Conservation (phyloP, 2,329 filamentous ascomycete species). For the Trichophyton simii region DNA sequence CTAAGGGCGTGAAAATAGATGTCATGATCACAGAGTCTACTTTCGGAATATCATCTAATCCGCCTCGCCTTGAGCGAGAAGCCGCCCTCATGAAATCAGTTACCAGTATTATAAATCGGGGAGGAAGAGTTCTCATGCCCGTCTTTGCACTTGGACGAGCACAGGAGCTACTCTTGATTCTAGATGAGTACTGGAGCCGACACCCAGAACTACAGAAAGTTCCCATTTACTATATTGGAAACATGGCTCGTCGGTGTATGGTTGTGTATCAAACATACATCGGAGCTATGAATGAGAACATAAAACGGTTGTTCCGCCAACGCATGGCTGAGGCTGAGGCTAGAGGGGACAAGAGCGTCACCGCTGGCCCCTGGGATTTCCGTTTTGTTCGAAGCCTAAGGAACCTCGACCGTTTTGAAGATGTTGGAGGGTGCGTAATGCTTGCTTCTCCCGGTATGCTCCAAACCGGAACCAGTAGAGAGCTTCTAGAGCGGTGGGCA, state of each 20-base stretch:
- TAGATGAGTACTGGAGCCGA: constrained; percentile 93
- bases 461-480: constrained; percentile 86
- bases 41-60: constrained; percentile 88
- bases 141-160: constrained; percentile 90
- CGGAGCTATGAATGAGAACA: constrained; percentile 97
- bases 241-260: constrained; percentile 93
- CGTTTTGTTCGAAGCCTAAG: constrained; percentile 85
- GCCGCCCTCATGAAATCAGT: constrained; percentile 92
- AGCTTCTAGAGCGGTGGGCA: constrained; percentile 88
- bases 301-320: constrained; percentile 87
- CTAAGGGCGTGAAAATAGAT: constrained; percentile 79
- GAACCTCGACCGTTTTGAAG: constrained; percentile 88
- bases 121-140: constrained; percentile 83
- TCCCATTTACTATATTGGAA: constrained; percentile 95
- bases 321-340: constrained; percentile 83
- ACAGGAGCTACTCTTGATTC: constrained; percentile 83
- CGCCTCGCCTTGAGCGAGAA: constrained; percentile 80
- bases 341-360: constrained; percentile 60
- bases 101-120: constrained; percentile 77
- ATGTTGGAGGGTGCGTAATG: constrained; percentile 92
- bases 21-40: constrained; percentile 96
- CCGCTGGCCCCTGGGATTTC: constrained; percentile 81
- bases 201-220: constrained; percentile 79
- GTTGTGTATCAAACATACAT: constrained; percentile 97
- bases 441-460: constrained; percentile 96